phyloP scores from a whole-genome alignment of 495 filamentous ascomycete genomes.

The Neurospora sublineolata region DNA sequence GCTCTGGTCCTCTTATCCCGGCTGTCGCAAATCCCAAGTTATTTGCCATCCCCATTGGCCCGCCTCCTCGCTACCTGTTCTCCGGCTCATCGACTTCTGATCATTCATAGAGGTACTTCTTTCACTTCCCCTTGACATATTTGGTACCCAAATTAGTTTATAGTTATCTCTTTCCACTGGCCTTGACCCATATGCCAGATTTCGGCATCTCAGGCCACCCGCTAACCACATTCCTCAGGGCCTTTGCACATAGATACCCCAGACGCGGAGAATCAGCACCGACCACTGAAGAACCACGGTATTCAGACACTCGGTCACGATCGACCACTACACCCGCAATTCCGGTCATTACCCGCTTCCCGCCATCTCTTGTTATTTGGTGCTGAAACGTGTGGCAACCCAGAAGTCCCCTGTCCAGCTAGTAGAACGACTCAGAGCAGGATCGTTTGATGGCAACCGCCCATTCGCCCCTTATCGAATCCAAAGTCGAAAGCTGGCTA shows the following conservation, averaged over 20 bases:
- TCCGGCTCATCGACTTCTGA: conserved; percentile 9
- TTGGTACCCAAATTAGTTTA: conserved; percentile 8
- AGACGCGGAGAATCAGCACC: neutral
- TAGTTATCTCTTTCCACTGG: conserved; percentile 7
- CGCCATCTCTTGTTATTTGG: conserved; percentile 12
- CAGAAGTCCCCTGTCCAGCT: conserved; percentile 7
- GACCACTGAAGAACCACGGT: neutral
- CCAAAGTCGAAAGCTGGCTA: conserved; percentile 21
- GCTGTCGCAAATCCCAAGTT: conserved; percentile 16
- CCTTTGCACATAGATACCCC: neutral
- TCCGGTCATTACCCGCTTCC: conserved; percentile 13
- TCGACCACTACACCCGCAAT: conserved; percentile 13
- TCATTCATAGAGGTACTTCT: conserved; percentile 4
- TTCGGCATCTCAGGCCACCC: neutral
- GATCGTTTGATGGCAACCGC: conserved; percentile 24
- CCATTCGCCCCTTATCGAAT: conserved; percentile 21
- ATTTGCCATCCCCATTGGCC: conserved; percentile 19
- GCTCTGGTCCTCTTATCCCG: conserved; percentile 15
- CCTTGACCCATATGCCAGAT: neutral
- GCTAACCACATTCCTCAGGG: neutral
- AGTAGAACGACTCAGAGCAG: conserved; percentile 11
- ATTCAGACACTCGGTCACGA: neutral
- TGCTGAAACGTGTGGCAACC: conserved; percentile 7
- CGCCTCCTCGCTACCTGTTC: conserved; percentile 16
- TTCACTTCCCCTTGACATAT: conserved; percentile 1